Evolutionary conservation across 805 yeast genomes (phyloP), one percentile per base, ranked within the genome.

Genomic region (Saturnispora hagleri): DNA sequence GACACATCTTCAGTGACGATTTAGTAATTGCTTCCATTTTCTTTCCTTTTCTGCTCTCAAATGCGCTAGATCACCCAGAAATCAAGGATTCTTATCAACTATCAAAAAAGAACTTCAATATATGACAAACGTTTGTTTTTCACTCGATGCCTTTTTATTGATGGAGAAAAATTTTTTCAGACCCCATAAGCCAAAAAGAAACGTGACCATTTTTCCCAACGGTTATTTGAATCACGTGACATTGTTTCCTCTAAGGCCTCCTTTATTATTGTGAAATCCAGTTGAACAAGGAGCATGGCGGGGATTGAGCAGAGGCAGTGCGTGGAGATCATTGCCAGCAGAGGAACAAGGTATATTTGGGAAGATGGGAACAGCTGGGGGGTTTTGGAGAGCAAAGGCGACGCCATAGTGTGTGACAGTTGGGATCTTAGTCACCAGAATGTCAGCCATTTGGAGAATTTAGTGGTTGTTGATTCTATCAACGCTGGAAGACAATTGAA

Each of bases 21-120:
- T 84, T 82, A 42, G 90, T 80, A 49, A 88, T 67, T 26, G 87
- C 68, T 65, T 89, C 97, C 97, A 89, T 89, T 12, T n/a, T 41
- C 20, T 26, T 18, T 26, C 34, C 34, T 31, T 31, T 31, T 10
- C 34, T 31, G 34, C 34, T 13, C 13, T 31, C 6, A 13, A 31
- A 31, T 31, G 34, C 34, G 34, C 13, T 13, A 12, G n/a, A 31
- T 31, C 15, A 31, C 13, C 4, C 13, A 31, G 34, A 31, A 31
- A 12, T 31, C 13, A 31, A 12, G 34, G 34, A 13, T 31, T 31
- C 5, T 31, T 31, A 31, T 31, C 34, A 31, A 31, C n/a, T 31
- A n/a, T 31, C 34, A 12, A 31, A 31, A 31, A 31, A 5, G 34
- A 31, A 31, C 15, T 31, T 13, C 15, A 9, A 12, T 9, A 10